phyloP scores from a whole-genome alignment of 2,329 filamentous ascomycete species.

The Dryadomyces quercivorus region DNA sequence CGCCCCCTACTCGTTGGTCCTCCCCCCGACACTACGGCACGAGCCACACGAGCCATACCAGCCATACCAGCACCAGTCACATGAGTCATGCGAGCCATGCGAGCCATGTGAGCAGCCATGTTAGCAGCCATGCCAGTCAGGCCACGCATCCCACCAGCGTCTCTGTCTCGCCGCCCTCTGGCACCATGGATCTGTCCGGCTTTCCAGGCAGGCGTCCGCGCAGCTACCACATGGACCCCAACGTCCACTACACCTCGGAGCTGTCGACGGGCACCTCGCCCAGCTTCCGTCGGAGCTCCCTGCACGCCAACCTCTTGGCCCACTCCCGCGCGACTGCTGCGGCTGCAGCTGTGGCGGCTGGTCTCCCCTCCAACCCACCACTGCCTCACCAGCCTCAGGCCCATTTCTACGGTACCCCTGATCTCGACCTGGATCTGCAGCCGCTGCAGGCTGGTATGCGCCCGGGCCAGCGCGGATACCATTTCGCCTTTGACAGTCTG shows the following conservation, averaged over 20 bases:
- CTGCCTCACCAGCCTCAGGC: constrained; percentile 64
- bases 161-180: constrained; percentile 26
- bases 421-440: constrained; percentile 50
- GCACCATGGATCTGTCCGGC: constrained; percentile 3
- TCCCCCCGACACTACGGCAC: constrained; percentile 32
- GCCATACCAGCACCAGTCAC: constrained; percentile 8
- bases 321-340: constrained; percentile 27
- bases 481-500: constrained; percentile 70
- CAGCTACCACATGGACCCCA: constrained; percentile 41
- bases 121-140: constrained; percentile 9
- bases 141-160: constrained; percentile 15
- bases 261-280: constrained; percentile 16
- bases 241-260: constrained; percentile 19
- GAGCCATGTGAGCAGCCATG: constrained; percentile 8
- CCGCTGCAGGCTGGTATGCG: constrained; percentile 38
- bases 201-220: constrained; percentile 27
- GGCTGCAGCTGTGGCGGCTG: background rate
- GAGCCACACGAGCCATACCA: constrained; percentile 19
- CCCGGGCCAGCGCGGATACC: constrained; percentile 59
- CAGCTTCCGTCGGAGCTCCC: constrained; percentile 31
- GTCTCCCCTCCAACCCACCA: constrained; percentile 35
- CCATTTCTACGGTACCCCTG: constrained; percentile 65
- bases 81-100: constrained; percentile 9
- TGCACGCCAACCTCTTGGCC: constrained; percentile 35
- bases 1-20: constrained; percentile 38